A percentile compares a stretch with the other conserved stretches of the same genome.
Conservation (phyloP, 2,329 filamentous ascomycete genomes). For the Fusarium austroafricanum region DNA sequence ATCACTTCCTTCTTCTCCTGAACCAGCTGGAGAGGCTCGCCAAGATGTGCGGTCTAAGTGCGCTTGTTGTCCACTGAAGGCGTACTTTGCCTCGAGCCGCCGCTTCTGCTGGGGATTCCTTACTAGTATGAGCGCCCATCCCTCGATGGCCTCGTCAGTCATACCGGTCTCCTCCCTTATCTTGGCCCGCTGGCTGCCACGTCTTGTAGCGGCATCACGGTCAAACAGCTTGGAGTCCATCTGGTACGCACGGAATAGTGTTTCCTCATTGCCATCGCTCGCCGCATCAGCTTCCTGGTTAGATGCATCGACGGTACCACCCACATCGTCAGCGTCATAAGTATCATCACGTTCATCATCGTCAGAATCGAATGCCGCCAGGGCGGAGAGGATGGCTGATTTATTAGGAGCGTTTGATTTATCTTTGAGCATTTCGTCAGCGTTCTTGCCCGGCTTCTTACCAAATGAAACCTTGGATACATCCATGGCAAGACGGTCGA, state of each 20-base stretch:
- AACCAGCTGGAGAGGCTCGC: slow-evolving; percentile 63
- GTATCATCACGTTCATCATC: slow-evolving; percentile 98
- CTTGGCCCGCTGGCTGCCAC: slow-evolving; percentile 69
- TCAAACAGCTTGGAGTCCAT: slow-evolving; percentile 73
- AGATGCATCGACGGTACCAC: slow-evolving; percentile 83
- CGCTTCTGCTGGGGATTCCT: slow-evolving; percentile 77
- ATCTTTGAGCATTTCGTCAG: slow-evolving; percentile 78
- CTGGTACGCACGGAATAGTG: slow-evolving; percentile 79
- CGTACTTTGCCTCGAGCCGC: slow-evolving; percentile 76
- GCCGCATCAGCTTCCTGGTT: slow-evolving; percentile 63
- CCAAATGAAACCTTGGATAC: slow-evolving; percentile 81
- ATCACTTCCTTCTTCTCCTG: slow-evolving; percentile 68
- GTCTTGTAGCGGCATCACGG: slow-evolving; percentile 76
- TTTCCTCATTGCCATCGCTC: slow-evolving; percentile 72
- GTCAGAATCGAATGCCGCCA: slow-evolving; percentile 90
- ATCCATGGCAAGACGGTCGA: slow-evolving; percentile 76
- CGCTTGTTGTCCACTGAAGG: slow-evolving; percentile 74
- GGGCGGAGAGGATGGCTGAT: slow-evolving; percentile 86
- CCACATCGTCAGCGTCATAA: slow-evolving; percentile 92
- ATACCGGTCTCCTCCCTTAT: slow-evolving; percentile 83
- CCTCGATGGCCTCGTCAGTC: slow-evolving; percentile 94
- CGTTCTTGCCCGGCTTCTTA: slow-evolving; percentile 72
- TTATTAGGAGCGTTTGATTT: slow-evolving; percentile 76
- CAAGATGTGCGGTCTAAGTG: slow-evolving; percentile 76
- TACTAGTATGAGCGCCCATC: slow-evolving; percentile 88